phyloP scores from a whole-genome alignment of 2,329 filamentous ascomycete genomes.

The Fusarium multiceps region DNA sequence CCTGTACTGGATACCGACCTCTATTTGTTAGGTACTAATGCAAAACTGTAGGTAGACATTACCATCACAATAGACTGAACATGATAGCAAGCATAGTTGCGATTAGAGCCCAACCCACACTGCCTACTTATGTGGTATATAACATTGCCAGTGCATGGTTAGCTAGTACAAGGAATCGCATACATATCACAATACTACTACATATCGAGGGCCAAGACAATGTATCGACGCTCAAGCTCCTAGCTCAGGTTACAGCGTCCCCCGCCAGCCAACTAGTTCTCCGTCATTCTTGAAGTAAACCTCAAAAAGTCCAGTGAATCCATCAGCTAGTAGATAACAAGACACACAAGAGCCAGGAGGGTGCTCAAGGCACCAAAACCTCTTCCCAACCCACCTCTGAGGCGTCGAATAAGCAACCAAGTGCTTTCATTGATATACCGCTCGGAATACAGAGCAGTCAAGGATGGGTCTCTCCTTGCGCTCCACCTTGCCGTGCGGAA shows the following conservation, averaged over 20 bases:
- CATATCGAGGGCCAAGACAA: slow-evolving; percentile 24
- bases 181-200: neutral
- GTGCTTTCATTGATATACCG: slow-evolving; percentile 65
- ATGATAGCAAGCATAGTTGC: neutral
- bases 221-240: slow-evolving; percentile 58
- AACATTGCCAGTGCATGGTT: neutral
- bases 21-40: neutral
- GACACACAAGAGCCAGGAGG: slow-evolving; percentile 55
- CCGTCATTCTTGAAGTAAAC: slow-evolving; percentile 11
- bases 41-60: neutral
- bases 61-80: neutral
- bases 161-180: neutral
- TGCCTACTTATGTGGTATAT: neutral
- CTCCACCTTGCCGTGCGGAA: slow-evolving; percentile 80
- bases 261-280: slow-evolving; percentile 37
- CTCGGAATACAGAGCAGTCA: slow-evolving; percentile 81
- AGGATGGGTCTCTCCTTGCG: slow-evolving; percentile 80
- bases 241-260: slow-evolving; percentile 46
- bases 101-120: neutral
- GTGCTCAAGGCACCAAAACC: slow-evolving; percentile 47
- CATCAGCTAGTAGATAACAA: slow-evolving; percentile 52
- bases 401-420: slow-evolving; percentile 39
- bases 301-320: slow-evolving; percentile 14
- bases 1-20: too few species aligned
- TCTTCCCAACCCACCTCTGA: slow-evolving; percentile 45